Conservation (phyloP, 2,329 filamentous ascomycete genomes). For the Botrytis paeoniae region DNA sequence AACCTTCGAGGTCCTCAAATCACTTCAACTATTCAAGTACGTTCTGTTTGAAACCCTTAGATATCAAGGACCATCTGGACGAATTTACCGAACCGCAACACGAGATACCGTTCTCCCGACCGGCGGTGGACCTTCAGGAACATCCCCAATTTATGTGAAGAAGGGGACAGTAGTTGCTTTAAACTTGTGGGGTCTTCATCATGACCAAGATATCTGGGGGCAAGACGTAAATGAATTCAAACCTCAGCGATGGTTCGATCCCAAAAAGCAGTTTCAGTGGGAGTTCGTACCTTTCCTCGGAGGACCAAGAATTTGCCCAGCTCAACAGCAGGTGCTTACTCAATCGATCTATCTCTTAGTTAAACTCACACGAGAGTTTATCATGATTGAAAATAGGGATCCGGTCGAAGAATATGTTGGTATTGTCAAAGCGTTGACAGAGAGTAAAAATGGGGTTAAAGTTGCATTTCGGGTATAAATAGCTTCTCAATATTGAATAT, state of each 20-base stretch:
- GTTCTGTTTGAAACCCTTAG: slow-evolving; percentile 9
- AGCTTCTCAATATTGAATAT: background rate
- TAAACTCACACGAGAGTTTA: slow-evolving; percentile 29
- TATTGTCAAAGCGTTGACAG: background rate
- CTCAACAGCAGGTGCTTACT: slow-evolving; percentile 38
- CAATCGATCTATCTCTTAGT: slow-evolving; percentile 37
- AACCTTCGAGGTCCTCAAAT: slow-evolving; percentile 12
- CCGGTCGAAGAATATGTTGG: slow-evolving; percentile 15
- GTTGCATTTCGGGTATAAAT: slow-evolving; percentile 5
- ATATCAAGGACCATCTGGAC: background rate
- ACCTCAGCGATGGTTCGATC: slow-evolving; percentile 37
- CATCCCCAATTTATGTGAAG: slow-evolving; percentile 31
- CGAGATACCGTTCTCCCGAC: slow-evolving; percentile 40
- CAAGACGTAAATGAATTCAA: slow-evolving; percentile 37
- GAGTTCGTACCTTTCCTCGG: slow-evolving; percentile 39
- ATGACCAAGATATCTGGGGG: slow-evolving; percentile 38
- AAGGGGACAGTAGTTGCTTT: slow-evolving; percentile 29
- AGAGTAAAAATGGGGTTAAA: slow-evolving; percentile 20
- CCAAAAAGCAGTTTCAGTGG: slow-evolving; percentile 36
- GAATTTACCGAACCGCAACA: slow-evolving; percentile 35
- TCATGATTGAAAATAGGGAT: slow-evolving; percentile 33
- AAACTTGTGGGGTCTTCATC: slow-evolving; percentile 30
- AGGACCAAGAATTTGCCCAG: slow-evolving; percentile 38
- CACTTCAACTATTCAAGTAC: background rate
- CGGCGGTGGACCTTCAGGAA: slow-evolving; percentile 35